These are phyloP conservation scores for Pachysandra terminalis DNA, from an alignment of 164 flowering plant genomes.

Conservation along the genomic window DNA sequence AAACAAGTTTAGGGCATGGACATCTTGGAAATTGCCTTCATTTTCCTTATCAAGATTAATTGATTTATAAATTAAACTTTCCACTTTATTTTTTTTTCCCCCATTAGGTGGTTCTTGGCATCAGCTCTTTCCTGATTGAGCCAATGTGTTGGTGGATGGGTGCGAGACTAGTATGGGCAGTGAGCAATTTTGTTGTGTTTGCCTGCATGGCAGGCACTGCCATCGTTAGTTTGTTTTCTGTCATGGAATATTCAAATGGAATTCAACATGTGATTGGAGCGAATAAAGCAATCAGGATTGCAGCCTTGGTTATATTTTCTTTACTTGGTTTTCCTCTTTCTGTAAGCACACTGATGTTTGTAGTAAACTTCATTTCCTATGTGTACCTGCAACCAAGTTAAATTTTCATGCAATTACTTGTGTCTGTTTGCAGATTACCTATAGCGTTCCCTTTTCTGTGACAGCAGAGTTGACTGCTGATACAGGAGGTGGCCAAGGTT, in stretches of 20 bases:
- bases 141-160: slow-evolving; percentile 89
- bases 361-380: neutral
- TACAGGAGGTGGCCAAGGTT: slow-evolving; percentile 98
- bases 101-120: slow-evolving; percentile 83
- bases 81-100: too few relatives aligned
- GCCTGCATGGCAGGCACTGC: slow-evolving; percentile 90
- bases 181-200: slow-evolving; percentile 87
- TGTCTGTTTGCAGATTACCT: slow-evolving; percentile 66
- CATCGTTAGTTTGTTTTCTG: slow-evolving; percentile 68
- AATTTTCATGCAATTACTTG: neutral
- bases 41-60: too few relatives aligned
- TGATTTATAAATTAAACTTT: too few relatives aligned
- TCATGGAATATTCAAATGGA: slow-evolving; percentile 47
- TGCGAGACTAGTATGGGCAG: slow-evolving; percentile 82
- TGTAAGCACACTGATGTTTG: slow-evolving; percentile 41
- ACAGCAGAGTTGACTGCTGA: slow-evolving; percentile 93
- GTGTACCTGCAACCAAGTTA: neutral
- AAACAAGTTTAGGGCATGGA: neutral
- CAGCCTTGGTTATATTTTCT: slow-evolving; percentile 76
- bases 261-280: slow-evolving; percentile 61
- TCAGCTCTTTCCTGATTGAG: slow-evolving; percentile 85
- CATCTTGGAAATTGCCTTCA: neutral
- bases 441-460: slow-evolving; percentile 90
- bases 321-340: slow-evolving; percentile 93
- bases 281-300: slow-evolving; percentile 40